These are phyloP conservation scores for Kockiozyma suomiensis DNA, from an alignment of 805 yeast genomes.

Conservation along the genomic window DNA sequence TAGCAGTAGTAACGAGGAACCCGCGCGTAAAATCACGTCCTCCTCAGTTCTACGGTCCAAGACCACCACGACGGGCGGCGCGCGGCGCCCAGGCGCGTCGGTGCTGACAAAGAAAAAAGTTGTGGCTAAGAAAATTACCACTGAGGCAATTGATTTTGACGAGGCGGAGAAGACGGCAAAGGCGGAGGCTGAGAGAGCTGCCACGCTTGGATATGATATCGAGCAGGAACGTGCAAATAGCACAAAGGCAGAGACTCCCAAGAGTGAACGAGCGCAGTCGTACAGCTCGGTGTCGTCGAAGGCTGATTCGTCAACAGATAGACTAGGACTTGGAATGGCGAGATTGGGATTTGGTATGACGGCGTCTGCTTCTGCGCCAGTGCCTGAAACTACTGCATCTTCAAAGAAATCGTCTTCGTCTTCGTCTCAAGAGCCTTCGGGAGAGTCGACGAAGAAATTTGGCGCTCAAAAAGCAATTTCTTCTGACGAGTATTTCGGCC, in stretches of 20 bases:
- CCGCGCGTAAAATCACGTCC: slow-evolving; percentile 51
- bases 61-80: slow-evolving; percentile 25
- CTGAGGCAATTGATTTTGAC: slow-evolving; percentile 62
- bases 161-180: slow-evolving; percentile 77
- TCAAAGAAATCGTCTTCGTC: slow-evolving; percentile 48
- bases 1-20: slow-evolving; percentile 17
- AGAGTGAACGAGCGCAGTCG: slow-evolving; percentile 15
- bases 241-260: slow-evolving; percentile 11
- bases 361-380: slow-evolving; percentile 53
- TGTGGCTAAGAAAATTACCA: slow-evolving; percentile 42
- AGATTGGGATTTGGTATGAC: slow-evolving; percentile 91
- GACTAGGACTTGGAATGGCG: slow-evolving; percentile 49
- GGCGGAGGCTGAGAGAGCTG: slow-evolving; percentile 70
- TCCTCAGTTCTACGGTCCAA: slow-evolving; percentile 41
- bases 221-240: slow-evolving; percentile 24
- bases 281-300: slow-evolving; percentile 8
- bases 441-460: slow-evolving; percentile 54
- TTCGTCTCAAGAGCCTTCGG: slow-evolving; percentile 43
- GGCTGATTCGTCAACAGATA: slow-evolving; percentile 15
- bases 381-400: slow-evolving; percentile 38
- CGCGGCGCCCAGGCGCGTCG: slow-evolving; percentile 30
- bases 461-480: slow-evolving; percentile 94
- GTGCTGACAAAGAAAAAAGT: slow-evolving; percentile 42
- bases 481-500: slow-evolving; percentile 91
- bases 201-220: slow-evolving; percentile 50